Evolutionary conservation across 1,284 basidiomycete genomes (phyloP).

Genomic region (Cerrena zonata): DNA sequence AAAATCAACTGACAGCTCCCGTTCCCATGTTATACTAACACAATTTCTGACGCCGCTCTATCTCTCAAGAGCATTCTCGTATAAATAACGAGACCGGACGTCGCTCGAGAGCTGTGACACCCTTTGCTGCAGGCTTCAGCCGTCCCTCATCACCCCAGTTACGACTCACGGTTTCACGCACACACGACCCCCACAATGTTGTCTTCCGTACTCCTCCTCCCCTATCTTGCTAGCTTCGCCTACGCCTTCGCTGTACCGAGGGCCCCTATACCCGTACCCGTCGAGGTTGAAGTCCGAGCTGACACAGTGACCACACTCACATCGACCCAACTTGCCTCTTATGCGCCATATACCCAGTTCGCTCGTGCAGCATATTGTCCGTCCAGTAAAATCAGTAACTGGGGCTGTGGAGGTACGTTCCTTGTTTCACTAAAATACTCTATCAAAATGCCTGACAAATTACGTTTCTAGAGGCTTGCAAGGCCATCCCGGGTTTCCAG

Average conservation of each 20-base stretch:
- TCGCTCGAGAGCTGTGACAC: neutral
- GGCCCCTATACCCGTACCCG: conserved; percentile 2
- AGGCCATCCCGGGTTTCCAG: conserved; percentile 39
- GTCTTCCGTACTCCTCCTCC: conserved; percentile 4
- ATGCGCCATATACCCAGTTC: conserved; percentile 44
- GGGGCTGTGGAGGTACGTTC: conserved; percentile 41
- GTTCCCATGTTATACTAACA: too few species aligned
- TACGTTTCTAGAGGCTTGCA: conserved; percentile 30
- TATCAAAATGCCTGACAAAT: neutral
- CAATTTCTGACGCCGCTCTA: too few species aligned
- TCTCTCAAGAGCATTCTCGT: neutral
- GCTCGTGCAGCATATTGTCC: conserved; percentile 49
- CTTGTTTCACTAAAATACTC: conserved; percentile 1
- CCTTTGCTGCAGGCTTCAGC: neutral
- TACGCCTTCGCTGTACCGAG: conserved; percentile 10
- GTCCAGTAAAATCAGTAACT: conserved; percentile 32
- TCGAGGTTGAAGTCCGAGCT: conserved; percentile 2
- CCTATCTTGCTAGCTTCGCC: neutral
- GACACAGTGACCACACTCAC: conserved; percentile 29
- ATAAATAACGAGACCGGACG: neutral
- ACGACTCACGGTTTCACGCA: too few species aligned
- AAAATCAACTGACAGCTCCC: neutral
- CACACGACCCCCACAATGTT: conserved; percentile 1
- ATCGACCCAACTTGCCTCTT: conserved; percentile 29
- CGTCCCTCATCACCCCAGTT: neutral